Base-by-base conservation (phyloP, 345 rosid species). In the Kernera saxatilis region DNA sequence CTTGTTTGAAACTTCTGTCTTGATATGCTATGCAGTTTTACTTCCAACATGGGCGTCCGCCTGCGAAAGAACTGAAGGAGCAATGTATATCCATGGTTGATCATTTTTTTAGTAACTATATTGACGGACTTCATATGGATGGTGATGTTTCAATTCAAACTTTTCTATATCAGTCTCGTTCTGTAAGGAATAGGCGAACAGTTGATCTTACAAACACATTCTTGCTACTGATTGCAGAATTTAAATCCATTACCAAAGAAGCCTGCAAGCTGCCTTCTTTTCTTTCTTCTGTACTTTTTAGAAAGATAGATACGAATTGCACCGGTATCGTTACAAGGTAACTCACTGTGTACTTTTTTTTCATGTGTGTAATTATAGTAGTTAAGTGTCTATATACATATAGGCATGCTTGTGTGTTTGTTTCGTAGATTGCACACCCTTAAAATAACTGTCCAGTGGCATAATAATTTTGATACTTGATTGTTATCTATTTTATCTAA, bases 251-350 rank as follows among this genome's bases (percentile, higher is more conserved):
- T 23, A 77, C 85, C 2, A 94, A 81, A 82, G 91, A 85, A 77
- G 75, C 89, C 53, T 94, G 97, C 90, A 86, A 86, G 84, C 77
- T 94, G 44, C 97, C 99, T 26, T 89, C 89, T n/a, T 94, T 83
- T 71, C 78, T 91, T 73, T 91, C 93, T 30, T 60, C 86, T 10
- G 63, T 72, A 6, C 83, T 94, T 46, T 94, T 91, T 74, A 83
- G 83, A 71, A 88, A 81, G 81, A 86, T 94, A 68, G 96, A 94
- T 69, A 50, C 57, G 5, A 76, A 82, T 49, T 30, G 70, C 74
- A 72, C 83, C 1, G 92, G 93, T 69, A 45, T 77, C n/a, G 83
- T 91, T 73, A 89, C 88, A 44, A 85, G 97, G 99, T 91, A 82
- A 72, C 70, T 61, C 26, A 55, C 69, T 69, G 14, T 40, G 17